phyloP scores from a whole-genome alignment of 495 filamentous ascomycete species.

The Penicilliopsis zonata region DNA sequence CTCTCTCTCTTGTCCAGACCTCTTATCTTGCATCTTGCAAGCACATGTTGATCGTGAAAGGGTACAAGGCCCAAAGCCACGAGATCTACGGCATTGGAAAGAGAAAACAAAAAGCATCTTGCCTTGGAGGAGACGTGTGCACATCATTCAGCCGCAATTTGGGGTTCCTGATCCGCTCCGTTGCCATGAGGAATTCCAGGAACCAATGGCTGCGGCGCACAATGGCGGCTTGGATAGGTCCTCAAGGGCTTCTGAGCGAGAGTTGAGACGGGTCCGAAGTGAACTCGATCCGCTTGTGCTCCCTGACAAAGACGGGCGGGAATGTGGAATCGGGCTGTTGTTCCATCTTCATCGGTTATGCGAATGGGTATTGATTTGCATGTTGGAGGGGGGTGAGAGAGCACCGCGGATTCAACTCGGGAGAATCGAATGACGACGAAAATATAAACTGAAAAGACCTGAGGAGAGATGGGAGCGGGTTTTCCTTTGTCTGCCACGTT shows the following conservation, averaged over 20 bases:
- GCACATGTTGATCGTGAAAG: conserved; percentile 14
- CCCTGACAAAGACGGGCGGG: no score
- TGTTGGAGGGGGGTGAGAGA: conserved; percentile 3
- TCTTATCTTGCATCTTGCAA: conserved; percentile 11
- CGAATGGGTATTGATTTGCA: no score
- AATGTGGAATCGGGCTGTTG: neutral
- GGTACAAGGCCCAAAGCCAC: conserved; percentile 11
- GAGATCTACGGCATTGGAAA: conserved; percentile 8
- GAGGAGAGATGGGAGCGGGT: conserved; percentile 38
- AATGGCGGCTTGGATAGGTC: no score
- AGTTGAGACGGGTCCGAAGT: no score
- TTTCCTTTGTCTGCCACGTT: no score
- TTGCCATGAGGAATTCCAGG: conserved; percentile 30
- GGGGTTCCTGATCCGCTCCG: conserved; percentile 35
- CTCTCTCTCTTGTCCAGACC: conserved; percentile 2
- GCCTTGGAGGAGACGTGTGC: conserved; percentile 14
- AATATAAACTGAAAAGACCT: conserved; percentile 49
- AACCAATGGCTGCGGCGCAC: conserved; percentile 38
- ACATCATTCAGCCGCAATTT: conserved; percentile 23
- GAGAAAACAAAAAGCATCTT: no score
- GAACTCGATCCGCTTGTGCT: no score
- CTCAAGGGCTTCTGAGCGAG: no score
- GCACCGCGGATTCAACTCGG: conserved; percentile 26
- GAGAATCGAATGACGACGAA: conserved; percentile 36
- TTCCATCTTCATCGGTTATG: conserved; percentile 3